Base-by-base conservation (phyloP, 2,329 filamentous ascomycete genomes). In the Verticillium albo-atrum region DNA sequence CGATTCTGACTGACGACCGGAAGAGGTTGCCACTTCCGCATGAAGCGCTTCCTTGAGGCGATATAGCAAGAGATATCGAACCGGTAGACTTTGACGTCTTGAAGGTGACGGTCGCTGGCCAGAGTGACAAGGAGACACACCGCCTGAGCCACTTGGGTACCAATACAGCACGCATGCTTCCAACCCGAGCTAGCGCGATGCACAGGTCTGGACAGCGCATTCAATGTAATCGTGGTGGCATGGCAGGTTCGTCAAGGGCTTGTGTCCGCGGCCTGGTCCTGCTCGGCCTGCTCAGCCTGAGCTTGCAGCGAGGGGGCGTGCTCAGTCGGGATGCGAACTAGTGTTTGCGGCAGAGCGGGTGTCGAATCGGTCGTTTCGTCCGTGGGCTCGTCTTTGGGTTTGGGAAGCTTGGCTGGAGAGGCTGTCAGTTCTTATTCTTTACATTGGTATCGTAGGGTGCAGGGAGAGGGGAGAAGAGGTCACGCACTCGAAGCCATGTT, bases 301-400 rank as follows among this genome's bases (percentile, higher is more conserved):
- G 84, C 84, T 64, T 88, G 85, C 6, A 89, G 71, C 26, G 84
- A 77, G 27, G 86, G 85, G 14, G 86, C 86, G 73, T 93, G 90
- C 65, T 94, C 89, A 17, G 90, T 92, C 1, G 91, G 91, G 65
- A 95, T 94, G 63, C 91, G 86, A 35, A 96, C 91, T 17, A 96
- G 81, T 20, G 91, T 94, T 70, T 94, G 89, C 2, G 91, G 91
- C 47, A 95, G 78, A 47, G 84, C 76, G 35, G 78, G 73, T 32
- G 34, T 51, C 12, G 28, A 42, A 6, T 60, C 57, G 50, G 53
- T 53, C 7, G 55, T 20, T 2, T 73, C 68, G 51, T 78, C 74
- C 70, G 28, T 77, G 74, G 52, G 76, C 68, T 66, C 74, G 34
- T 77, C 68, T 65, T 82, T 81, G 3, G 87, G 82, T 66, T 83